Percentiles rank a stretch among this genome's conserved stretches.
Conservation (phyloP, 2,329 filamentous ascomycete genomes). For the Sporothrix brasiliensis region DNA sequence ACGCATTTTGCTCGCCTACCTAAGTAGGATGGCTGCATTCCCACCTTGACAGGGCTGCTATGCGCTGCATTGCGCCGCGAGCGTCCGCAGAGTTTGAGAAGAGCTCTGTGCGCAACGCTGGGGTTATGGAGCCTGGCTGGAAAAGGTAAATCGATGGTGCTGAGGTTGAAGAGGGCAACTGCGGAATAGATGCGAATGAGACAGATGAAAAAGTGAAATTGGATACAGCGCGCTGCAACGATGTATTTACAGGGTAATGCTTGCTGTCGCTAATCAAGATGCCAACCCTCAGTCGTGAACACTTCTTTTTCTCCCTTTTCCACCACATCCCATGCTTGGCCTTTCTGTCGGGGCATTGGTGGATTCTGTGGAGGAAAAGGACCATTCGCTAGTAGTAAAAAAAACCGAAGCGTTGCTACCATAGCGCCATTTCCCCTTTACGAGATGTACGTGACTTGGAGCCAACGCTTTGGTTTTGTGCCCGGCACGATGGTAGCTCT, state of each 20-base stretch:
- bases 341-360: background rate
- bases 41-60: background rate
- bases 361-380: background rate
- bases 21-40: background rate
- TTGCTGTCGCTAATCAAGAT: background rate
- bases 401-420: background rate
- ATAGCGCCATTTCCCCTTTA: constrained; percentile 1
- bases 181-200: too few species aligned
- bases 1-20: background rate
- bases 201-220: background rate
- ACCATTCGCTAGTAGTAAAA: background rate
- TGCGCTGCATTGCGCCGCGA: constrained; percentile 4
- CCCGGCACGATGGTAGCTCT: background rate
- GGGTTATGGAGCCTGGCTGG: background rate
- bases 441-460: constrained; percentile 13
- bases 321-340: background rate
- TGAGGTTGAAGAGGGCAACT: too few species aligned
- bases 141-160: too few species aligned
- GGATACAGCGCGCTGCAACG: background rate
- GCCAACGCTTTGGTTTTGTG: background rate
- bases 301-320: background rate
- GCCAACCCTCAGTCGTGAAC: background rate
- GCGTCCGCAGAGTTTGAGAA: background rate
- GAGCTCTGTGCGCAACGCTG: constrained; percentile 8
- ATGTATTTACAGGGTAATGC: background rate